Evolutionary conservation across 2,329 filamentous ascomycete genomes (phyloP), one percentile per base, ranked within the genome.

Genomic region (Monosporascus sp.): DNA sequence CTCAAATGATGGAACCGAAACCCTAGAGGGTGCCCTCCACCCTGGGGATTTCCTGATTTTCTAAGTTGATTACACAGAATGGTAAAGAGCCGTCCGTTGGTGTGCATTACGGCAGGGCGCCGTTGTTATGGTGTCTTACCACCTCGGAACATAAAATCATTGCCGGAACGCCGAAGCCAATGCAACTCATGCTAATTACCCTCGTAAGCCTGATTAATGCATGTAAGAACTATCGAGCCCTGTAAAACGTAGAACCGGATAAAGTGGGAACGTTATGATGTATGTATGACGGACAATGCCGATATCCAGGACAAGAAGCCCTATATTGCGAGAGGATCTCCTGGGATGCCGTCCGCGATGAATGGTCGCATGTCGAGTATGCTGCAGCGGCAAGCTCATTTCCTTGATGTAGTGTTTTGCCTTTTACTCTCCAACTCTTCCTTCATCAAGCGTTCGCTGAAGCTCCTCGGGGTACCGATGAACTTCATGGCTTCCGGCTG

Each of bases 391-490:
- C 38, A 41, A 41, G 17, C 18, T 20, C 18, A 41, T 18, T n/a
- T n/a, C 5, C 38, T 41, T 41, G 17, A 20, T 41, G 17, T 18
- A 14, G 54, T 35, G 49, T 57, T 58, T 48, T 58, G 59, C 46
- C 54, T 59, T 11, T 58, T 53, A 24, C 65, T 66, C 50, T 69
- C 70, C 54, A 74, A 70, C 37, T 78, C 76, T 57, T 79, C 76
- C 67, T 74, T 74, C 65, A 78, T 71, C 54, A 78, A 64, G 20
- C 77, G 72, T 65, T 79, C 74, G 20, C 71, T 77, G 55, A 80
- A 68, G 58, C 77, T 79, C 52, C 69, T 72, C 22, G 77, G 74
- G 24, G 73, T 74, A 37, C 74, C 74, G 20, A 65, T 70, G 53
- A 75, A 75, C 38, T 65, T 68, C n/a, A 52, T 60, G 40, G 66